These are phyloP conservation scores for Angomonas ambiguus DNA, from an alignment of 208 protist species.

Conservation along the genomic window DNA sequence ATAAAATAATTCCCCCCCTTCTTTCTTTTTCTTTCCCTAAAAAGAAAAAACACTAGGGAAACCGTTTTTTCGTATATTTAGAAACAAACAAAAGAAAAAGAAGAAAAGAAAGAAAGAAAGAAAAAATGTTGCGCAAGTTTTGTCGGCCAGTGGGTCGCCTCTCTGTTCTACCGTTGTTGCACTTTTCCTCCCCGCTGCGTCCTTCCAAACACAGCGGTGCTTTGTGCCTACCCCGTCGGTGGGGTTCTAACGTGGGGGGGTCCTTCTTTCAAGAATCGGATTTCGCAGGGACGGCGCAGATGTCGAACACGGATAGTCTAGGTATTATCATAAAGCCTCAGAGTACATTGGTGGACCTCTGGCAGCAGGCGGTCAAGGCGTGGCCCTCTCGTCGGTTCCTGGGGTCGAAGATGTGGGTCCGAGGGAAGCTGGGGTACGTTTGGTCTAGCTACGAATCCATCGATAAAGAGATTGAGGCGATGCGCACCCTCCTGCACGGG, in stretches of 20 bases:
- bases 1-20: too few relatives aligned
- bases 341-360: constrained; percentile 83
- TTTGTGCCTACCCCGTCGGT: constrained; percentile 20
- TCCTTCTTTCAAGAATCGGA: constrained; percentile 80
- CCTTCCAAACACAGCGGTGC: background rate
- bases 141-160: background rate
- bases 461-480: constrained; percentile 62
- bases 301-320: constrained; percentile 72
- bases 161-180: constrained; percentile 6
- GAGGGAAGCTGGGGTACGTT: constrained; percentile 80
- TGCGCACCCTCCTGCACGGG: constrained; percentile 73
- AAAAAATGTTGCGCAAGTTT: background rate
- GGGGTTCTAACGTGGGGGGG: constrained; percentile 72
- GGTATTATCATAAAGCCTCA: constrained; percentile 86
- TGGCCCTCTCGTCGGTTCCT: constrained; percentile 82
- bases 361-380: constrained; percentile 76
- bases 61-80: background rate
- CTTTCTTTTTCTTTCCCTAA: background rate
- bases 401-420: constrained; percentile 87
- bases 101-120: constrained; percentile 3
- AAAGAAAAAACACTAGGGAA: background rate
- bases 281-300: constrained; percentile 40
- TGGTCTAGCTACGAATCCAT: constrained; percentile 91
- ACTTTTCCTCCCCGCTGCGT: constrained; percentile 14
- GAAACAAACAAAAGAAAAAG: background rate